Evolutionary conservation across 495 filamentous ascomycete genomes (phyloP), one percentile per base, ranked within the genome.

Genomic region (Annulohypoxylon nitens): DNA sequence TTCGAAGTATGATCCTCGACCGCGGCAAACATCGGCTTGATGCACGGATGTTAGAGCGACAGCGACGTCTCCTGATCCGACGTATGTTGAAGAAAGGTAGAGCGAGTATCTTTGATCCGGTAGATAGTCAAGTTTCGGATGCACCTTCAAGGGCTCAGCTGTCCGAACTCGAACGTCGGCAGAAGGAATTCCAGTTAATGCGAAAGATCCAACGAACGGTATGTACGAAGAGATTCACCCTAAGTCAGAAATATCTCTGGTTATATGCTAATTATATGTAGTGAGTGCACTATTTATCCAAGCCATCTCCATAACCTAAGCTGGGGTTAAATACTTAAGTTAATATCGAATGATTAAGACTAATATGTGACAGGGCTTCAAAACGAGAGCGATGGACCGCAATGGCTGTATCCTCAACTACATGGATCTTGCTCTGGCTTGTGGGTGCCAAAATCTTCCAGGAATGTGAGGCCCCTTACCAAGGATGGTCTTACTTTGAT

Each of bases 171-270:
- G 85, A 93, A 69, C 81, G 88, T 25, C 83, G 91, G 9, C 86
- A 92, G 70, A 87, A 90, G 57, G 93, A 97, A 70, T 97, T 97
- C 72, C 81, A 90, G 25, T 80, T 95, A 2, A 97, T 97, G 95
- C 88, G 95, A 51, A 88, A 88, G 37, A 92, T 97, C 33, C 91
- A 95, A 79, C 78, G 83, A 3, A 85, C 88, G 26, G 72, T 75
- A 64, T 33, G 72, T 64, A 58, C 9, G 3, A 50, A 10, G n/a
- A 8, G 3, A 36, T 18, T 6, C 8, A 7, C 26, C 2, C 34
- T 12, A 0, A 0, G 20, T 14, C 12, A 1, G 1, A 1, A 33
- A 37, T 4, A 41, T 33, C 36, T 64, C 2, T 33, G 36, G 53
- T 7, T 7, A 16, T 47, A 67, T 74, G 12, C 67, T 74, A 64